A percentile compares a stretch with the other conserved stretches of the same genome.
Evolutionary conservation across 2,329 filamentous ascomycete genomes (phyloP).

Genomic region (Microdochium bolleyi): DNA sequence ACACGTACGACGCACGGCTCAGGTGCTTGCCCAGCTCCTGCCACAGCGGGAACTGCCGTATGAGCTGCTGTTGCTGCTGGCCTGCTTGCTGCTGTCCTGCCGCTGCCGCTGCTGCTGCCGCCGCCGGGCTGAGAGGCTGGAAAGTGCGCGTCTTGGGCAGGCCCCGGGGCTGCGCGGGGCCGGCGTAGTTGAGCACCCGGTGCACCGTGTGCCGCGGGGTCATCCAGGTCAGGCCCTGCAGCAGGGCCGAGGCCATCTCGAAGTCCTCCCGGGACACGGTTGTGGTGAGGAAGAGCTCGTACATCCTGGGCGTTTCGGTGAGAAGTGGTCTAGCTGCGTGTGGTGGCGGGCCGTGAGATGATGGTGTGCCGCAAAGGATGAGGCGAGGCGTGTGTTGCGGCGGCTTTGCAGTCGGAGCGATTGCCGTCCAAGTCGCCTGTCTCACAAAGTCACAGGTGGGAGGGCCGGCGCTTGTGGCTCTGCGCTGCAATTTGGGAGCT

Average conservation of each 20-base stretch:
- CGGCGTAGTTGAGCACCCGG: slow-evolving; percentile 46
- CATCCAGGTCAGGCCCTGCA: slow-evolving; percentile 52
- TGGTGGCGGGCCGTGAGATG: no score
- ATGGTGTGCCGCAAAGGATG: no score
- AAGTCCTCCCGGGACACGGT: slow-evolving; percentile 42
- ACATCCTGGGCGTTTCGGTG: slow-evolving; percentile 29
- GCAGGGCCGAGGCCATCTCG: slow-evolving; percentile 38
- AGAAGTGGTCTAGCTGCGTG: not conserved
- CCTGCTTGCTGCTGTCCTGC: not conserved
- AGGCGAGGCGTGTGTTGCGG: no score
- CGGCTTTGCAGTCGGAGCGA: no score
- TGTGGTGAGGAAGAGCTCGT: slow-evolving; percentile 52
- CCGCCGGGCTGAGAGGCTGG: slow-evolving; percentile 1
- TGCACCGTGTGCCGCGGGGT: slow-evolving; percentile 38
- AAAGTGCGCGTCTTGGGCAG: slow-evolving; percentile 28
- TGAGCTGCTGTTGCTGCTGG: not conserved
- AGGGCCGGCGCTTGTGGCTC: no score
- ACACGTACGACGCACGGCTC: slow-evolving; percentile 45
- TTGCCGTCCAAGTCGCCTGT: no score
- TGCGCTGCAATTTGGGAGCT: no score
- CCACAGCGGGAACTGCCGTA: slow-evolving; percentile 27
- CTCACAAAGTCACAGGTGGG: no score
- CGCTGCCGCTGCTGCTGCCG: not conserved
- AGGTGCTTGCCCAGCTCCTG: slow-evolving; percentile 47
- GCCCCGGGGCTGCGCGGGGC: slow-evolving; percentile 34